Base-by-base conservation (phyloP, 331 rosid genomes). In the Telfairia occidentalis region DNA sequence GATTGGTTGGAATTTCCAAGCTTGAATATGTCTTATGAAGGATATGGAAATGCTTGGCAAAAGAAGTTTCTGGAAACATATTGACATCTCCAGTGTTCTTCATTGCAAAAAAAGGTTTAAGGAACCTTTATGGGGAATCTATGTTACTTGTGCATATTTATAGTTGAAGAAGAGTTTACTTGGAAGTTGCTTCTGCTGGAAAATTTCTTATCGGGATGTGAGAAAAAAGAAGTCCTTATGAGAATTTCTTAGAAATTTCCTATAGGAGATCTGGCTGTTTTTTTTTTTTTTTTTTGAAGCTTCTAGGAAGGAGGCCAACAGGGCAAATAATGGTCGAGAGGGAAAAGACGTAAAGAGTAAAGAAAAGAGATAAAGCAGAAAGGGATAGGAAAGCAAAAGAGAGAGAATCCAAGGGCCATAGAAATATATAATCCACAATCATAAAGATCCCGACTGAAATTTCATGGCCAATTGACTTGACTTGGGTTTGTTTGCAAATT, bases 301-400 rank as follows among this genome's bases (percentile, higher is more conserved):
- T 65, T 65, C 72, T 65, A 30, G 72, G 72, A 65, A 65, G 16
- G 72, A 65, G 15, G 26, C 63, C 63, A 24, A 9, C 35, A 26
- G 63, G 5, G 59, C 26, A 5, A 21, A 54, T 54, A 23, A 9
- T 64, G 29, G 29, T 10, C 30, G 43, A 30, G 74, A 24, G 21
- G 37, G 23, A 67, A 23, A 66, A 40, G 32, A 65, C 7, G 7
- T 23, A 42, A 42, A 67, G 19, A 8, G 72, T 28, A 2, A 5
- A 61, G 65, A 61, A 61, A 32, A 58, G 37, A 28, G 66, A 11
- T 9, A 35, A 66, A 38, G 52, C 0, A 5, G 49, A 9, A 64
- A 37, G 8, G 16, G 71, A n/a, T 2, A 5, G 9, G 9, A 37
- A 64, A 66, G 52, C 5, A 66, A 40, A 66, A 40, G 34, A 11